Evolutionary conservation across 345 rosid genomes (phyloP), one percentile per base, ranked within the genome.

Genomic region (Eucalyptus tenuipes): DNA sequence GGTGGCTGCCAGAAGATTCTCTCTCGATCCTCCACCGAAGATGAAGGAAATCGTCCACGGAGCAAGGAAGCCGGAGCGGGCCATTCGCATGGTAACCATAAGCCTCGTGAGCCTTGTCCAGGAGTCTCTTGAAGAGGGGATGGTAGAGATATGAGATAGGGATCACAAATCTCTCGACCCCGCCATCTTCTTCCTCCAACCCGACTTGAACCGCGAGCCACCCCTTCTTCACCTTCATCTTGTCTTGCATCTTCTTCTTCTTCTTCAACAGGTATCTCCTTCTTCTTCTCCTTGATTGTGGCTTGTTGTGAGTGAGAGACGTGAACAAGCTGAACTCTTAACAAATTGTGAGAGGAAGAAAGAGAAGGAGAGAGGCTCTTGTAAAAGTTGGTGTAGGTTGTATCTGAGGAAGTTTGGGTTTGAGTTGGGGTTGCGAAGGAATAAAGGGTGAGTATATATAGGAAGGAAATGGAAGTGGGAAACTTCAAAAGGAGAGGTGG

Each of bases 211-310:
- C 93, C 0, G 92, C 94, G 13, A 93, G 87, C 92, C 93, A 93
- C 17, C 95, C 95, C 88, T 93, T 93, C 95, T 93, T 93, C 90
- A 91, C 91, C 90, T 92, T 93, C 90, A 88, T 88, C 89, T 89
- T 92, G 92, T 87, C 88, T 53, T 75, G 87, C 88, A 88, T 88
- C 55, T 85, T 53, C 79, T 40, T 10, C 75, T 37, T 14, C 80
- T 17, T 55, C 61, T 55, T 15, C n/a, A 50, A 22, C 14, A 53
- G 37, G 31, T 16, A 9, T 37, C 53, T 68, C 25, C 66, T 68
- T 68, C 66, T 64, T 59, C 88, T 87, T 87, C 61, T 87, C 22
- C 29, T 71, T 64, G 53, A 42, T 53, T 12, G n/a, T n/a, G 86
- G 55, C 14, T 31, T 17, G 29, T 22, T 31, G 29, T 17, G 68